Conservation (phyloP, 805 yeast species). For the Sugiyamaella boreocaroliniensis region DNA sequence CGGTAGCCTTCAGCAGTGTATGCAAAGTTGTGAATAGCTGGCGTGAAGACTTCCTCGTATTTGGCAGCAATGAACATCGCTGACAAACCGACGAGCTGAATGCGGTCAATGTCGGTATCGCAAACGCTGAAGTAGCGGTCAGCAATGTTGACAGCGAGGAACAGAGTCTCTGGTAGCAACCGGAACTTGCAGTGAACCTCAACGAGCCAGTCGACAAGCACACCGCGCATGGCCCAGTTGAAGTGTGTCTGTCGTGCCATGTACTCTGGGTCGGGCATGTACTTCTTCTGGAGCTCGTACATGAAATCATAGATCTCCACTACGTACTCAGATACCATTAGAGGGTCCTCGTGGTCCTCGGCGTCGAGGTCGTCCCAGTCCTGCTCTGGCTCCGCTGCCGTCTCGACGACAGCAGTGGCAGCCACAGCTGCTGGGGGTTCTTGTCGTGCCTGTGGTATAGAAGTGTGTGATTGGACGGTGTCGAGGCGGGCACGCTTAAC, state of each 20-base stretch:
- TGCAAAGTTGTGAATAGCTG: constrained; percentile 78
- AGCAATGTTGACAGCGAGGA: constrained; percentile 75
- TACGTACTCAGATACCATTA: constrained; percentile 92
- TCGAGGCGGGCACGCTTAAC: not conserved
- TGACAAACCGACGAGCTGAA: constrained; percentile 83
- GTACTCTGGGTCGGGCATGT: constrained; percentile 56
- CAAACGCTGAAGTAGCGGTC: constrained; percentile 78
- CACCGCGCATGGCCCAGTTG: constrained; percentile 77
- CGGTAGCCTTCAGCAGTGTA: constrained; percentile 81
- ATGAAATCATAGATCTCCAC: constrained; percentile 77
- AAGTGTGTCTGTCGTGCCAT: constrained; percentile 56
- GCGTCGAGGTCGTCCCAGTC: constrained; percentile 30
- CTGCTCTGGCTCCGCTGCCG: not conserved
- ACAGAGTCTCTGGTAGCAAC: constrained; percentile 78
- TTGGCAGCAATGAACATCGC: constrained; percentile 85
- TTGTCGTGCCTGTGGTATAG: not conserved
- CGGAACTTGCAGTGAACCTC: constrained; percentile 82
- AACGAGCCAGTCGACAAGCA: constrained; percentile 88
- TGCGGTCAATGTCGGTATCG: constrained; percentile 64
- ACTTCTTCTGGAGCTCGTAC: constrained; percentile 61
- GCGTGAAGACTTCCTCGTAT: constrained; percentile 86
- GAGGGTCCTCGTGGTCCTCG: constrained; percentile 37
- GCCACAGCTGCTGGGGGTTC: not conserved
- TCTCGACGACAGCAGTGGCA: not conserved
- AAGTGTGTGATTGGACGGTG: not conserved